These are phyloP conservation scores for Auxenochlorella protothecoides DNA, from an alignment of 139 green algal genomes.

Conservation along the genomic window DNA sequence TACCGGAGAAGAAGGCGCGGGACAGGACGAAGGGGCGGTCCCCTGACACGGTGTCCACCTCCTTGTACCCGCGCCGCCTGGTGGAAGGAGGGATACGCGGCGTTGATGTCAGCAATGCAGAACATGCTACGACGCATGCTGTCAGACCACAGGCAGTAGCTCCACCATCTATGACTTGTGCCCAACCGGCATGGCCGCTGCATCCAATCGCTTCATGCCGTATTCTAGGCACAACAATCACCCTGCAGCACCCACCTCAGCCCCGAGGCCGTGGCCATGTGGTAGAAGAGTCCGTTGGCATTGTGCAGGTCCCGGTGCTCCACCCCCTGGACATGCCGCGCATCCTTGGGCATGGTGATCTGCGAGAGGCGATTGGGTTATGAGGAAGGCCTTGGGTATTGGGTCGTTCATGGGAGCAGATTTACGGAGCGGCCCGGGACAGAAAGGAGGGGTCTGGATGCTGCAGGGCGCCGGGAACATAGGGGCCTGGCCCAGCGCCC, in stretches of 20 bases:
- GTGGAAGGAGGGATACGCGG: neutral
- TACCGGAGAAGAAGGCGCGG: constrained; percentile 86
- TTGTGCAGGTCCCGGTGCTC: constrained; percentile 98
- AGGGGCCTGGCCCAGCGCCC: too few species aligned
- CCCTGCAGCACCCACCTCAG: constrained; percentile 8
- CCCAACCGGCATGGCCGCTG: neutral
- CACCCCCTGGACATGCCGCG: constrained; percentile 62
- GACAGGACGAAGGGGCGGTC: constrained; percentile 96
- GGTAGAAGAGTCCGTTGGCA: constrained; percentile 86
- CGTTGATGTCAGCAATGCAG: too few species aligned
- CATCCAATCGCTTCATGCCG: neutral
- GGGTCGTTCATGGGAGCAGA: too few species aligned
- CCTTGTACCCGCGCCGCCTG: constrained; percentile 26
- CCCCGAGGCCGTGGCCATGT: constrained; percentile 62
- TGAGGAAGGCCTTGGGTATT: too few species aligned
- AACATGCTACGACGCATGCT: too few species aligned
- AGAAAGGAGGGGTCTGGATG: neutral
- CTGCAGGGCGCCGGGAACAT: neutral
- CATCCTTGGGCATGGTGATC: constrained; percentile 91
- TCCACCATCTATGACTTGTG: too few species aligned
- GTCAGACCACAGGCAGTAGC: too few species aligned
- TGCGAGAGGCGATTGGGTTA: neutral
- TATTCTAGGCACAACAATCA: too few species aligned
- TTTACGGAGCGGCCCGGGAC: too few species aligned
- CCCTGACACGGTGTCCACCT: constrained; percentile 45